Evolutionary conservation across 257 asterid genomes (phyloP), one percentile per base, ranked within the genome.

Genomic region (Ballota nigra): DNA sequence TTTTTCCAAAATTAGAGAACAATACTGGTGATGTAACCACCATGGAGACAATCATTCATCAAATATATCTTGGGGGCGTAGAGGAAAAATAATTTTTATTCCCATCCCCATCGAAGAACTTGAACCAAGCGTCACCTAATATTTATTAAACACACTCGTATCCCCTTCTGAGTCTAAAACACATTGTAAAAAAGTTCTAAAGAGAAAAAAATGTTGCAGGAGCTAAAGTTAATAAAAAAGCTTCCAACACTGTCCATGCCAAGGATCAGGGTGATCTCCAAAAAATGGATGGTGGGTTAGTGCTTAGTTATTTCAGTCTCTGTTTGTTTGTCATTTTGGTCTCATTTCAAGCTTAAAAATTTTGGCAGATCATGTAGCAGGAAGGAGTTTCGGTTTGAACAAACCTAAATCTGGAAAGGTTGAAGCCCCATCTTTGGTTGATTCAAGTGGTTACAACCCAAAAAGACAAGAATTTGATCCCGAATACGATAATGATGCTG

Each of bases 401-500:
- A 89, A 82, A 72, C 86, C 90, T 13, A 85, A 83, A 63, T 74
- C 87, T 47, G 76, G 81, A 38, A 82, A 85, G 74, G 80, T 75
- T 19, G 90, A 83, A 71, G 86, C 86, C 59, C 86, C 92, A 29
- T 86, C 95, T 65, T 76, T 86, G 78, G 57, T 78, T 87, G 89
- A 86, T 71, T 69, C 83, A 60, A 84, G 96, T 80, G 96, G 96
- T 59, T 92, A 89, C 85, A 88, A 88, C 71, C 77, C 77, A 3
- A 92, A 89, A 68, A 83, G 98, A 77, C 85, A 83, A 41, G 96
- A 92, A 64, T 92, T 92, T 78, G 98, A 92, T 73, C 83, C 86
- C 6, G 98, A 92, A 75, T 92, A 92, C 61, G 98, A 92, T 77
- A 89, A 88, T 75, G 96, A 92, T 66, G 98, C 98, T 13, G 98